These are phyloP conservation scores for Trichoderma lentiforme DNA, from an alignment of 2,329 filamentous ascomycete species.

Conservation along the genomic window DNA sequence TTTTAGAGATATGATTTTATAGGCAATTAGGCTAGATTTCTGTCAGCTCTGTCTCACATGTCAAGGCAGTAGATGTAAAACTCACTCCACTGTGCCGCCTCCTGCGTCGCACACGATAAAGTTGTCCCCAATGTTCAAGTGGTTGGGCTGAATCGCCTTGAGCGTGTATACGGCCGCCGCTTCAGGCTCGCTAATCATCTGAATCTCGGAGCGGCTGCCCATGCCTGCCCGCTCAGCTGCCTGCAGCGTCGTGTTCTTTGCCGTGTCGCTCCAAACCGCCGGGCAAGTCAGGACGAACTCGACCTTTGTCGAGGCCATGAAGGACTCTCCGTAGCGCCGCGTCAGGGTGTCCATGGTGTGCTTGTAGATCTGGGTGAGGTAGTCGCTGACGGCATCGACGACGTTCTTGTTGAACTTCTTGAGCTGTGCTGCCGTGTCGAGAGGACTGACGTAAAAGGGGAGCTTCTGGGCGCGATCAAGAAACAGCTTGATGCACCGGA, in stretches of 20 bases:
- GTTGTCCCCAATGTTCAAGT: constrained; percentile 65
- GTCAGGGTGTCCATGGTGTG: constrained; percentile 78
- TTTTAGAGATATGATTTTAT: constrained; percentile 71
- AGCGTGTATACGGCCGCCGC: constrained; percentile 77
- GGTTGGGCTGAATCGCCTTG: constrained; percentile 74
- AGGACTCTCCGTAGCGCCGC: constrained; percentile 70
- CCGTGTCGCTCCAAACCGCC: constrained; percentile 79
- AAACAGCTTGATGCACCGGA: constrained; percentile 82
- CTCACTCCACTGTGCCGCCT: constrained; percentile 65
- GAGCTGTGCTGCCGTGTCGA: constrained; percentile 75
- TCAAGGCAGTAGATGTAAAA: constrained; percentile 16
- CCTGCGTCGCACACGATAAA: constrained; percentile 62
- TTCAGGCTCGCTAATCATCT: constrained; percentile 79
- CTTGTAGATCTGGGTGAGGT: constrained; percentile 69
- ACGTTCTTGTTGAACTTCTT: constrained; percentile 72
- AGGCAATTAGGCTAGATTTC: constrained; percentile 61
- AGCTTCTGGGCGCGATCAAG: constrained; percentile 77
- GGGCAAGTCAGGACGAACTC: constrained; percentile 80
- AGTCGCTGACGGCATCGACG: constrained; percentile 75
- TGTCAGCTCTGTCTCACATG: not conserved
- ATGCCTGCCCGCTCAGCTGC: constrained; percentile 77
- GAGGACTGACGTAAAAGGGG: constrained; percentile 73
- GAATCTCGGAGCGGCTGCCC: constrained; percentile 65
- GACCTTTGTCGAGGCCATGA: constrained; percentile 72
- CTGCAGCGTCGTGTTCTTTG: constrained; percentile 78